Evolutionary conservation across 441 rosid species (phyloP), one percentile per base, ranked within the genome.

Genomic region (Populus tomentosa): DNA sequence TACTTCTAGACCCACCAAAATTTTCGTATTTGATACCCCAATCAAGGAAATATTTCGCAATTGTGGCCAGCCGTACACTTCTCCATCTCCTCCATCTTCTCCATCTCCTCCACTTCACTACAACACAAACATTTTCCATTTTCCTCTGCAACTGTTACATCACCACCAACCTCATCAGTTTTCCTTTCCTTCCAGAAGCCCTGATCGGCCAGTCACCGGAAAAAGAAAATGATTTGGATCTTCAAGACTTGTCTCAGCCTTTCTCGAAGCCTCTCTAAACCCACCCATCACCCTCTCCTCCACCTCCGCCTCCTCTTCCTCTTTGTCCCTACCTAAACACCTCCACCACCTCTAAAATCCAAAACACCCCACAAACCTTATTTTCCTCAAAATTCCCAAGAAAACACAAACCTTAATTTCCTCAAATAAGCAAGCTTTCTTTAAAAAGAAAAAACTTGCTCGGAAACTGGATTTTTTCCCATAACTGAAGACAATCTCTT

Each of bases 271-370:
- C 87, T 85, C 36, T 76, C 83, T 50, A 82, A 86, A 71, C 85
- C 89, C 59, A 77, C 76, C 75, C 89, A 85, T 80, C 92, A 87
- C 67, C 89, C 86, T 78, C 88, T 89, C 69, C 91, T 91, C 84
- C 84, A 84, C 80, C 89, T 90, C 85, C 94, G 97, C 75, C 89
- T 90, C 75, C 90, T 91, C 80, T 92, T 92, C 84, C 84, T 94
- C 80, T 92, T 94, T 70, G 92, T 91, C 72, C 97, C 96, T 2
- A 91, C 97, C 83, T 92, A 77, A 85, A 61, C 7, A 33, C 1
- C 5, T 21, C 46, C 3, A 62, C 28, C 28, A 10, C 65, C 65
- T 10, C 61, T 20, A 6, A 20, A 53, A 28, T 40, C 18, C 46
- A 10, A 16, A 10, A 8, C 42, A 10, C 11, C 35, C 62, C 72